A percentile compares a stretch with the other conserved stretches of the same genome.
Conservation (phyloP, 371 early-diverging fungal genomes). For the Basidiobolus meristosporus region DNA sequence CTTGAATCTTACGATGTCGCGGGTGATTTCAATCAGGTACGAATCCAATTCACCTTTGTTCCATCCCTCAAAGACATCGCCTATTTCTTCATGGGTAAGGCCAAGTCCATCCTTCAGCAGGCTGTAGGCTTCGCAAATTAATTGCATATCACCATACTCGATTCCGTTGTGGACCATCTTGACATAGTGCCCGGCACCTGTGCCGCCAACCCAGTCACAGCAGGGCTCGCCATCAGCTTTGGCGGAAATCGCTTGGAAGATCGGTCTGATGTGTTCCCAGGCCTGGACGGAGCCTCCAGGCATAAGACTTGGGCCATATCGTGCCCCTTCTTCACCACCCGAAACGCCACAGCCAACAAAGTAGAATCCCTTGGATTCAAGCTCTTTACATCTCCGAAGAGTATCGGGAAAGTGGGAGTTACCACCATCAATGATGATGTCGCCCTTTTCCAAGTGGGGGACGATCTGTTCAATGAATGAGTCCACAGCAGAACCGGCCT, state of each 20-base stretch:
- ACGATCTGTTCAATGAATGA: constrained; percentile 79
- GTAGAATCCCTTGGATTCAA: constrained; percentile 73
- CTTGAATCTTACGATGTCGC: constrained; percentile 82
- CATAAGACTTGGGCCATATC: constrained; percentile 97
- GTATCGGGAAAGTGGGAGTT: constrained; percentile 98
- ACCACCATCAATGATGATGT: constrained; percentile 98
- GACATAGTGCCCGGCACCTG: constrained; percentile 98
- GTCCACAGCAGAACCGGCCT: constrained; percentile 94
- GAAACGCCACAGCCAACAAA: constrained; percentile 98
- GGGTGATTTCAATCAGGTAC: constrained; percentile 92
- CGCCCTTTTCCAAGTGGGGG: constrained; percentile 72
- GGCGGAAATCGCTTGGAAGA: constrained; percentile 92
- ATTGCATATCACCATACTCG: constrained; percentile 99
- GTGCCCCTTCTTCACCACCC: constrained; percentile 99
- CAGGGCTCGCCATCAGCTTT: constrained; percentile 78
- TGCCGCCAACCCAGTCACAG: constrained; percentile 98
- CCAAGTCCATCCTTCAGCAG: constrained; percentile 75
- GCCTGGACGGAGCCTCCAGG: constrained; percentile 90
- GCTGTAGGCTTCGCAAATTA: constrained; percentile 93
- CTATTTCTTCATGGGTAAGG: constrained; percentile 69
- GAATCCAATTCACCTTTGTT: constrained; percentile 90
- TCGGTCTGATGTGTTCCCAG: constrained; percentile 82
- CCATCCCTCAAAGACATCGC: constrained; percentile 78
- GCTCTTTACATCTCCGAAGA: constrained; percentile 70
- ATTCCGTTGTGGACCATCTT: constrained; percentile 99